Conservation (phyloP, 2,329 filamentous ascomycete species). For the Pyricularia sp. region DNA sequence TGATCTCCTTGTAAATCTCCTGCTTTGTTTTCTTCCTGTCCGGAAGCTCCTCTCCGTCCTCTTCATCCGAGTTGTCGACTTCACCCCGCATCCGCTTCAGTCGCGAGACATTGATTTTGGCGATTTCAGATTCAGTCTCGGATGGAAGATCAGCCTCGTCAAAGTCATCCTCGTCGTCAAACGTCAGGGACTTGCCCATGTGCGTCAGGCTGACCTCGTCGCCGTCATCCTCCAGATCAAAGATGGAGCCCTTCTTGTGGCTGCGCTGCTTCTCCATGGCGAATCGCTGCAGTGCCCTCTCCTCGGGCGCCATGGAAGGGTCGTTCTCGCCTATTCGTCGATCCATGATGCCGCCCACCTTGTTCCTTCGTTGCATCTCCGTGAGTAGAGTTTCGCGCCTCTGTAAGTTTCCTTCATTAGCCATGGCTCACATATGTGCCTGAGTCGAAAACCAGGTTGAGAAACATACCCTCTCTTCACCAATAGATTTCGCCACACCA, state of each 20-base stretch:
- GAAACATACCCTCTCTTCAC: constrained; percentile 66
- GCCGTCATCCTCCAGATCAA: constrained; percentile 83
- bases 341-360: constrained; percentile 87
- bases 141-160: constrained; percentile 62
- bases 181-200: constrained; percentile 63
- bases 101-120: constrained; percentile 42
- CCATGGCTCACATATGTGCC: neutral
- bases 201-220: constrained; percentile 70
- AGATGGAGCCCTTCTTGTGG: constrained; percentile 69
- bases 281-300: constrained; percentile 85
- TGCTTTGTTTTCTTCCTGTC: constrained; percentile 90
- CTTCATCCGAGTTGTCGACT: constrained; percentile 33
- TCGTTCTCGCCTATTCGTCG: constrained; percentile 94
- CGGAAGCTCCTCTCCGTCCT: constrained; percentile 48
- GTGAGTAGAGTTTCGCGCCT: constrained; percentile 75
- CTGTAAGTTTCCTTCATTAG: constrained; percentile 26
- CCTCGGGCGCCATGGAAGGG: constrained; percentile 84
- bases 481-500: constrained; percentile 72
- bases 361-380: constrained; percentile 82
- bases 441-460: neutral
- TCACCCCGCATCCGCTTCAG: constrained; percentile 46
- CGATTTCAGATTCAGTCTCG: constrained; percentile 48
- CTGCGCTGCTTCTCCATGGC: constrained; percentile 75
- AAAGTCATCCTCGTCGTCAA: constrained; percentile 69
- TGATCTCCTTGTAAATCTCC: constrained; percentile 96